Base-by-base conservation (phyloP, 139 green algal genomes). In the Micractinium conductrix region DNA sequence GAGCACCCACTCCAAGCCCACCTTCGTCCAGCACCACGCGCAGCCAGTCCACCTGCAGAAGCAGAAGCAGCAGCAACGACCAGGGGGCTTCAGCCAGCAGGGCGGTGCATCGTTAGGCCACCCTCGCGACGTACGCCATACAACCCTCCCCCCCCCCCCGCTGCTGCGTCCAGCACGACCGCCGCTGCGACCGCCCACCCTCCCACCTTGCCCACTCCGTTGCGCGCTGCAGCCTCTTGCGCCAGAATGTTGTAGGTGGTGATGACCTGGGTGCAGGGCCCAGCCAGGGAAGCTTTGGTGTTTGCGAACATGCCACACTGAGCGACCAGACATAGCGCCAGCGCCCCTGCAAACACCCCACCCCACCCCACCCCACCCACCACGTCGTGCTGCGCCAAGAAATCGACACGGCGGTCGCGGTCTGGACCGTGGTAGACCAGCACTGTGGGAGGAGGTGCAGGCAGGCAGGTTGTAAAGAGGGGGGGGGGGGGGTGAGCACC, bases 11-110 rank as follows among this genome's bases (percentile, higher is more conserved):
- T n/a, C n/a, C n/a, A n/a, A n/a, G n/a, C n/a, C 21, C 44, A 79
- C 44, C 78, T 75, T 95, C 92, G 71, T 95, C 90, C 75, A 93
- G 85, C 28, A 93, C 87, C 58, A 94, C 87, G 17, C 92, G 73
- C 82, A 93, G 84, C 83, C 83, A 87, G 45, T 74, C 40, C 35
- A 81, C 79, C 48, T 78, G 79, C 78, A 63, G 37, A 22, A 38
- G 33, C 0, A 37, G 24, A 6, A 74, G 8, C 35, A 74, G 16
- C 24, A 35, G 28, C 6, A 10, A 33, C 4, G n/a, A n/a, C n/a
- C n/a, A n/a, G n/a, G n/a, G n/a, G n/a, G n/a, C n/a, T n/a, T n/a
- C n/a, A n/a, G n/a, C n/a, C n/a, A n/a, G n/a, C n/a, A n/a, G n/a
- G n/a, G n/a, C n/a, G n/a, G n/a, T n/a, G n/a, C n/a, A n/a, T n/a